phyloP scores from a whole-genome alignment of 352 stramenopile genomes.

The Globisporangium spinosum region DNA sequence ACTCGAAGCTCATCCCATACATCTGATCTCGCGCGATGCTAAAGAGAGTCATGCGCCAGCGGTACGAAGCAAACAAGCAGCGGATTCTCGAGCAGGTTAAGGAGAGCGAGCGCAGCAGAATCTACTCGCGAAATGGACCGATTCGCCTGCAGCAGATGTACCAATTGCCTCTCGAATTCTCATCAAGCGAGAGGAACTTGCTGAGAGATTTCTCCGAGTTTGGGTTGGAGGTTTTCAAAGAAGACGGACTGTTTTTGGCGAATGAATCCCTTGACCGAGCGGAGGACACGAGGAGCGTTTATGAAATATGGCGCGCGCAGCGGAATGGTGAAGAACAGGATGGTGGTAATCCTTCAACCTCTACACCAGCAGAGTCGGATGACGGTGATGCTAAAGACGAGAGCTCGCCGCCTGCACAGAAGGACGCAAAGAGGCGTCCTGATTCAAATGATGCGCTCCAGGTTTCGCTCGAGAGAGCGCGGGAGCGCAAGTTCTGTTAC shows the following conservation, averaged over 20 bases:
- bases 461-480: conserved; percentile 8
- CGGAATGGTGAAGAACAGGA: background rate
- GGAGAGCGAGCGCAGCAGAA: conserved; percentile 53
- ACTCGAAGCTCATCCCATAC: conserved; percentile 43
- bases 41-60: conserved; percentile 39
- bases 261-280: background rate
- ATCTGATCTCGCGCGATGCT: conserved; percentile 44
- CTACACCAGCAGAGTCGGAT: background rate
- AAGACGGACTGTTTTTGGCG: background rate
- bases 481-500: conserved; percentile 22
- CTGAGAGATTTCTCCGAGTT: conserved; percentile 32
- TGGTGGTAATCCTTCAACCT: background rate
- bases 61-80: conserved; percentile 40
- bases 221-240: conserved; percentile 26
- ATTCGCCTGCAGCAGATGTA: conserved; percentile 47
- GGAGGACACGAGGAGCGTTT: conserved; percentile 9
- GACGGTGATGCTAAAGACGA: background rate
- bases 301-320: conserved; percentile 25
- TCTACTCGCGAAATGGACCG: conserved; percentile 46
- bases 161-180: conserved; percentile 30
- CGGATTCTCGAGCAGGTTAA: conserved; percentile 42
- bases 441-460: conserved; percentile 9
- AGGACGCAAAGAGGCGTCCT: background rate
- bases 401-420: background rate
- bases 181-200: conserved; percentile 48